These are phyloP conservation scores for Angomonas deanei DNA, from an alignment of 208 protist genomes.

Conservation along the genomic window DNA sequence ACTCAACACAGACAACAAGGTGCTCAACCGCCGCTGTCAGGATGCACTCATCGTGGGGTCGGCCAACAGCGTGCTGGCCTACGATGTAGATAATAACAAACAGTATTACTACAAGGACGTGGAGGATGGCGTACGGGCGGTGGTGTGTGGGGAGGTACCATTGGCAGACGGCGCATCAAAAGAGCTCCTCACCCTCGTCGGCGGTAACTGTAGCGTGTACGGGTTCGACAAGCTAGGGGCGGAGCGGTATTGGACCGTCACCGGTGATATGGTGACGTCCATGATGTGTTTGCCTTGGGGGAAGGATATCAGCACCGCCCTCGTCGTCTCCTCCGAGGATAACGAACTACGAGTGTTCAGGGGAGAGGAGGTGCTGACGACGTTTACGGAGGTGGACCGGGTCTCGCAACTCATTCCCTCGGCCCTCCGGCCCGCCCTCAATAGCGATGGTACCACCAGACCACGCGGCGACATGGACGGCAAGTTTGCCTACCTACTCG, in stretches of 20 bases:
- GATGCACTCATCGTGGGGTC: conserved; percentile 91
- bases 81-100: conserved; percentile 88
- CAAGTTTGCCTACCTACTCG: conserved; percentile 87
- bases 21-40: conserved; percentile 12
- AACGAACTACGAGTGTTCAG: conserved; percentile 90
- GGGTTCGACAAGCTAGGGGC: conserved; percentile 85
- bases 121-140: conserved; percentile 84
- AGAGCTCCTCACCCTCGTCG: conserved; percentile 72
- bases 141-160: conserved; percentile 36
- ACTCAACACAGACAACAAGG: conserved; percentile 17
- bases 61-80: conserved; percentile 84
- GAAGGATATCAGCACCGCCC: conserved; percentile 13
- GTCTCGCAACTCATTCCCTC: conserved; percentile 58
- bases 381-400: conserved; percentile 75
- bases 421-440: not conserved
- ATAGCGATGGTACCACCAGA: not conserved
- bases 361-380: conserved; percentile 80
- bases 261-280: conserved; percentile 89
- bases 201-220: conserved; percentile 93
- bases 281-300: conserved; percentile 79
- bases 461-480: conserved; percentile 2
- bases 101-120: conserved; percentile 93
- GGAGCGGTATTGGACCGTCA: conserved; percentile 93
- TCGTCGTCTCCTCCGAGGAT: conserved; percentile 93
- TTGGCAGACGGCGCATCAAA: not conserved